Conservation (phyloP, 192 early-diverging fungal genomes). For the Podila epigama region DNA sequence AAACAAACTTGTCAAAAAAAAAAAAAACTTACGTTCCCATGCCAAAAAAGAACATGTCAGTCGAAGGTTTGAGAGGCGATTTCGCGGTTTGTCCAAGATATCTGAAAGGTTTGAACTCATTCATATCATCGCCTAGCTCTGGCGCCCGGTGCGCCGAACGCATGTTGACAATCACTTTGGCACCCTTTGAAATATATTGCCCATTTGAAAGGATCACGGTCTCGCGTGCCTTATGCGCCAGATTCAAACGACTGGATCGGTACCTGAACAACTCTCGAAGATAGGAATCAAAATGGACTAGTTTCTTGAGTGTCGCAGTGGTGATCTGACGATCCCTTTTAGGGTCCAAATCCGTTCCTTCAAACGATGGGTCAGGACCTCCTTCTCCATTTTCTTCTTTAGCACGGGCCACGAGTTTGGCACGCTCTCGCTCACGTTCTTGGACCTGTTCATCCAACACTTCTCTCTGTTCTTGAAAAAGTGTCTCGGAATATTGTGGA, state of each 20-base stretch:
- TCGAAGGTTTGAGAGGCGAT: conserved; percentile 30
- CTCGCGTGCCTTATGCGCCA: conserved; percentile 31
- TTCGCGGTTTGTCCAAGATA: conserved; percentile 42
- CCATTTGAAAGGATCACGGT: conserved; percentile 43
- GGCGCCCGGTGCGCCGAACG: conserved; percentile 19
- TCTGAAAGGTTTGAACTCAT: conserved; percentile 51
- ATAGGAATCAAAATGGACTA: conserved; percentile 54
- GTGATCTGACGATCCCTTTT: conserved; percentile 23
- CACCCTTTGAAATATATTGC: conserved; percentile 30
- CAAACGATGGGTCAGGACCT: not conserved
- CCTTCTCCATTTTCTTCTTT: not conserved
- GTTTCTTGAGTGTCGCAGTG: conserved; percentile 26
- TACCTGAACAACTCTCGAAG: conserved; percentile 47
- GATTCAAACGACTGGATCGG: conserved; percentile 11
- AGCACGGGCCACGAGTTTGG: conserved; percentile 2
- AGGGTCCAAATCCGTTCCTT: conserved; percentile 30
- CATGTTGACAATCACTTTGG: conserved; percentile 24
- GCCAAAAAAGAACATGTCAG: conserved; percentile 47
- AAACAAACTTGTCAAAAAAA: not conserved
- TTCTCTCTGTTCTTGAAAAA: conserved; percentile 47
- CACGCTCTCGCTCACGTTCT: conserved; percentile 24
- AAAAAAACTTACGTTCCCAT: conserved; percentile 50
- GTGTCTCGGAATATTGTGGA: conserved; percentile 20
- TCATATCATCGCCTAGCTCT: conserved; percentile 31
- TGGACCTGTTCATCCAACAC: conserved; percentile 16